Evolutionary conservation across 371 early-diverging fungal species (phyloP).

Genomic region (Mortierella sp.): DNA sequence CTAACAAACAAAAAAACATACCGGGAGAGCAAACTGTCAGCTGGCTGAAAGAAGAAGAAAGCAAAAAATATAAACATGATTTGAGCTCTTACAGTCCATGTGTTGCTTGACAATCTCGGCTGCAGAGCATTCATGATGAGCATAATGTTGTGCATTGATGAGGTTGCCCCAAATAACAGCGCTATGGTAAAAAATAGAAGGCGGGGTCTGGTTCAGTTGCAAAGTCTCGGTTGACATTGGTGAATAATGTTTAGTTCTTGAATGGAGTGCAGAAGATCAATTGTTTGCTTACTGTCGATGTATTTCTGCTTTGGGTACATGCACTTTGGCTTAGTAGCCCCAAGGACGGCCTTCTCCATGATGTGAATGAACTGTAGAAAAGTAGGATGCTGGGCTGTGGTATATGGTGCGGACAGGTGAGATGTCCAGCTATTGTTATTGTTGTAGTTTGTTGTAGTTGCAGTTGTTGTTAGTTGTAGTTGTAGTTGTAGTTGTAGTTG

Average conservation of each 20-base stretch:
- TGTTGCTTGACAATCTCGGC: slow-evolving; percentile 33
- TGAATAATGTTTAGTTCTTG: neutral
- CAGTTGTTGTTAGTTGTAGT: neutral
- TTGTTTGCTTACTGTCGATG: slow-evolving; percentile 74
- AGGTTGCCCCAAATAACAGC: slow-evolving; percentile 59
- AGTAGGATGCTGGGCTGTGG: neutral
- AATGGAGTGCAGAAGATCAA: no score
- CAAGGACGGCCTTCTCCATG: slow-evolving; percentile 84
- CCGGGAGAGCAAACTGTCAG: no score
- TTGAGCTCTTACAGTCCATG: slow-evolving; percentile 32
- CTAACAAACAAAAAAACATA: slow-evolving; percentile 56
- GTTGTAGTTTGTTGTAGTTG: neutral
- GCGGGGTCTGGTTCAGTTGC: neutral
- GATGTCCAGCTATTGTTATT: neutral
- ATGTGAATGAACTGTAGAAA: neutral
- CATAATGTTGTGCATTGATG: slow-evolving; percentile 70
- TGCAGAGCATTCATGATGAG: slow-evolving; percentile 41
- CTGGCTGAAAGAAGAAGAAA: neutral
- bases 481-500: neutral
- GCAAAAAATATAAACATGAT: neutral
- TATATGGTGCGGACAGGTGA: neutral
- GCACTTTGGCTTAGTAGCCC: slow-evolving; percentile 83
- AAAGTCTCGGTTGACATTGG: no score
- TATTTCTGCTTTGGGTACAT: slow-evolving; percentile 89
- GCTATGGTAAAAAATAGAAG: slow-evolving; percentile 26